Percentiles rank a stretch among this genome's conserved stretches.
Conservation (phyloP, 108 stramenopile genomes). For the Cyclotella cryptica region DNA sequence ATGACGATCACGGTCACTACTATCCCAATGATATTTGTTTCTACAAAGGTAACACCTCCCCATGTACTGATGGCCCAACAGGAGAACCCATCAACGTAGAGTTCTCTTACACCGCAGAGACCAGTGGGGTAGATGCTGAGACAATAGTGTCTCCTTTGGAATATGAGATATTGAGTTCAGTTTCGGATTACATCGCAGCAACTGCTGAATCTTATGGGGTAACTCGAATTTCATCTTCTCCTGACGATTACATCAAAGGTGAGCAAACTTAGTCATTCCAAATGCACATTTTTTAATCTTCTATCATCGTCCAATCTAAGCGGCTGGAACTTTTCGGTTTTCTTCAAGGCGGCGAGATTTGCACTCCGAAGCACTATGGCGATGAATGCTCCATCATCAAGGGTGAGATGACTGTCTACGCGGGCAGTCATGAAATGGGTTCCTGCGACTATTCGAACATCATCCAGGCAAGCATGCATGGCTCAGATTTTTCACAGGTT, state of each 20-base stretch:
- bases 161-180: slow-evolving; percentile 30
- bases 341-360: slow-evolving; percentile 26
- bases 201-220: slow-evolving; percentile 10
- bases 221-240: slow-evolving; percentile 34
- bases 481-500: slow-evolving; percentile 31
- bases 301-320: not conserved
- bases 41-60: slow-evolving; percentile 4
- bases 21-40: slow-evolving; percentile 24
- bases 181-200: slow-evolving; percentile 5
- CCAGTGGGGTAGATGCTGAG: slow-evolving; percentile 20
- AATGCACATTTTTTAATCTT: not conserved
- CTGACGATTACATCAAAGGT: slow-evolving; percentile 36
- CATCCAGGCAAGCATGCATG: slow-evolving; percentile 34
- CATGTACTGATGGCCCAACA: not conserved
- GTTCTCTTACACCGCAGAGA: slow-evolving; percentile 39
- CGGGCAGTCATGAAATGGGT: slow-evolving; percentile 9
- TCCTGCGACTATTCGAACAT: slow-evolving; percentile 18
- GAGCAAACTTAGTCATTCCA: not conserved
- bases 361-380: slow-evolving; percentile 8
- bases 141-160: slow-evolving; percentile 16
- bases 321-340: not conserved
- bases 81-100: slow-evolving; percentile 21
- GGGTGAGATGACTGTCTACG: slow-evolving; percentile 32
- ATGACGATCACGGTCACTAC: not conserved
- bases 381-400: slow-evolving; percentile 20